Conservation (phyloP, 441 rosid genomes). For the Populus hybrid region DNA sequence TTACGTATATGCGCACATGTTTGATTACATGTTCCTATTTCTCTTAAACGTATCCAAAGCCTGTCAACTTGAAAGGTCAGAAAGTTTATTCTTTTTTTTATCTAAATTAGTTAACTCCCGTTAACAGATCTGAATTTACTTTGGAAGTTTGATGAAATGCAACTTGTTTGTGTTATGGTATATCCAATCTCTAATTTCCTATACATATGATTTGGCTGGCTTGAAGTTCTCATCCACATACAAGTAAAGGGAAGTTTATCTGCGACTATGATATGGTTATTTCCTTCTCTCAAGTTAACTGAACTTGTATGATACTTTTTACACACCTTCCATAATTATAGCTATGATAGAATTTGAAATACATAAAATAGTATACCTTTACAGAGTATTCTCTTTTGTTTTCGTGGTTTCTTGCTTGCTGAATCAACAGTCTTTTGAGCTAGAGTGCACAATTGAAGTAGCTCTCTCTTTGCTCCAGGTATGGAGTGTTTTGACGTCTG, state of each 20-base stretch:
- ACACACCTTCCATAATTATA: not conserved
- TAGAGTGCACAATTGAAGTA: not conserved
- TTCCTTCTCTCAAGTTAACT: not conserved
- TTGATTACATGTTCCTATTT: not conserved
- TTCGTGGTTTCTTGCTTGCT: not conserved
- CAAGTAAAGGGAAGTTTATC: not conserved
- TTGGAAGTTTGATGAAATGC: not conserved
- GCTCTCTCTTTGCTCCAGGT: slow-evolving; percentile 32
- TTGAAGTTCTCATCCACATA: not conserved
- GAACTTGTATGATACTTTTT: not conserved
- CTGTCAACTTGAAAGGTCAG: not conserved
- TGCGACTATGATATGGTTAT: not conserved
- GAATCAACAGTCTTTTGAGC: not conserved
- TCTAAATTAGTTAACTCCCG: not conserved
- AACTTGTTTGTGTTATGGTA: not conserved
- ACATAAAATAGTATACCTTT: not conserved
- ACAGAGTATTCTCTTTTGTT: not conserved
- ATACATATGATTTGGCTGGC: not conserved
- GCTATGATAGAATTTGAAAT: not conserved
- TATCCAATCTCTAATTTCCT: not conserved
- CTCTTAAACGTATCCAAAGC: not conserved
- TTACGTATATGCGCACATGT: too few species aligned
- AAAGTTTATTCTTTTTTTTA: not conserved
- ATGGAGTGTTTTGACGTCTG: slow-evolving; percentile 64
- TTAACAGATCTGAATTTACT: not conserved